phyloP scores from a whole-genome alignment of 192 early-diverging fungal genomes.

The Powellomyces hirtus region DNA sequence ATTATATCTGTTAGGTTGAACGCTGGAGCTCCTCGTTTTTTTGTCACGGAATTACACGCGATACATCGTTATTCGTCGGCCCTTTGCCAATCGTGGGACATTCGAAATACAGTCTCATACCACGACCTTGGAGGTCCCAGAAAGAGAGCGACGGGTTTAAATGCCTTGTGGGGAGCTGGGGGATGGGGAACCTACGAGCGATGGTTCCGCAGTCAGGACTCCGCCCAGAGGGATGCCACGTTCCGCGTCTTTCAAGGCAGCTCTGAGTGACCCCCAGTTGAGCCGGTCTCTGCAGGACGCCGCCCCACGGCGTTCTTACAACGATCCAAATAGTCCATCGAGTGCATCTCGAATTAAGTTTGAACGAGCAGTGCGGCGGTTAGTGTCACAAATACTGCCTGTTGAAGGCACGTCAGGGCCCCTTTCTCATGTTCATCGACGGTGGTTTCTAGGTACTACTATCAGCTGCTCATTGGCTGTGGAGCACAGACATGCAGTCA shows the following conservation, averaged over 20 bases:
- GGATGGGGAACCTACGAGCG: too few relatives aligned
- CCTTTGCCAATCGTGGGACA: too few relatives aligned
- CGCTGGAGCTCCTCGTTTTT: too few relatives aligned
- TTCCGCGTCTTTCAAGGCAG: slow-evolving; percentile 30
- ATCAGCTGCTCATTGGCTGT: slow-evolving; percentile 52
- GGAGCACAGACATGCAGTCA: slow-evolving; percentile 36
- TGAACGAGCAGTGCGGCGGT: slow-evolving; percentile 29
- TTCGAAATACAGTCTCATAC: too few relatives aligned
- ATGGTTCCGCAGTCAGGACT: too few relatives aligned
- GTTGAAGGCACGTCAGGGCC: neutral
- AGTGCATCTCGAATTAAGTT: slow-evolving; percentile 13
- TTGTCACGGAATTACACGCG: too few relatives aligned
- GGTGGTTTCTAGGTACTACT: slow-evolving; percentile 50
- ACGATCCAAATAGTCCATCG: slow-evolving; percentile 14
- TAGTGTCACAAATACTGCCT: neutral
- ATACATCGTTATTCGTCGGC: too few relatives aligned
- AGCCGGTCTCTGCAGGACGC: slow-evolving; percentile 23
- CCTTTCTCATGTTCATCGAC: neutral
- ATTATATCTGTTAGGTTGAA: too few relatives aligned
- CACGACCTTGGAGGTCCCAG: too few relatives aligned
- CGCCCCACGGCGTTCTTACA: slow-evolving; percentile 19
- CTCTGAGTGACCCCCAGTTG: slow-evolving; percentile 34
- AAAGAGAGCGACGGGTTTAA: too few relatives aligned
- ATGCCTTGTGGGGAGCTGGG: too few relatives aligned
- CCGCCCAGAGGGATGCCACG: slow-evolving; percentile 8